Conservation (phyloP, 768 basidiomycete species). For the Mycena olivaceomarginata region DNA sequence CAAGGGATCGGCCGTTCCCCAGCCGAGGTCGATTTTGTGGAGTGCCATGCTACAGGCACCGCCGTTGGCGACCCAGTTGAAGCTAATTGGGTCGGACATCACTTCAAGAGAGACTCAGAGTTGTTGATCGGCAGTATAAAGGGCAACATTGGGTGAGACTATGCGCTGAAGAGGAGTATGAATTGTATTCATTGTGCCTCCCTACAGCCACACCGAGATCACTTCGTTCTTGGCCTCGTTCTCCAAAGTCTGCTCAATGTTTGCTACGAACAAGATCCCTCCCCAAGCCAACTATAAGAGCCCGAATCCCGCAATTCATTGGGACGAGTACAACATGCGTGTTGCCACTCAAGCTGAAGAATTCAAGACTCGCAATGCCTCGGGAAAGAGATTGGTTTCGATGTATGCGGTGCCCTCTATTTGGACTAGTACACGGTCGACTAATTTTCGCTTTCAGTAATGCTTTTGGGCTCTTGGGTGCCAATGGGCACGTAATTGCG, state of each 20-base stretch:
- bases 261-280: conserved; percentile 50
- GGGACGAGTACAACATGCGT: conserved; percentile 50
- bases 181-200: background rate
- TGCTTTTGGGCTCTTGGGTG: conserved; percentile 64
- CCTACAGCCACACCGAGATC: conserved; percentile 55
- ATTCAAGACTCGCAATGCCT: conserved; percentile 7
- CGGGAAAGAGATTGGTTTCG: conserved; percentile 7
- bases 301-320: conserved; percentile 56
- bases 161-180: too few relatives aligned
- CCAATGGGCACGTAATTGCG: conserved; percentile 63
- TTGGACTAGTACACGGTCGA: conserved; percentile 20
- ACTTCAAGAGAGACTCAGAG: conserved; percentile 55
- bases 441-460: conserved; percentile 9
- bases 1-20: conserved; percentile 54
- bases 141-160: conserved; percentile 64
- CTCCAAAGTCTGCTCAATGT: conserved; percentile 56
- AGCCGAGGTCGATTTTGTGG: conserved; percentile 67
- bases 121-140: conserved; percentile 66
- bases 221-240: conserved; percentile 59
- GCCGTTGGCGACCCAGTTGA: conserved; percentile 70
- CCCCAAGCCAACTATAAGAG: conserved; percentile 47
- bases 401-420: background rate
- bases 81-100: conserved; percentile 67
- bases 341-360: background rate
- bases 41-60: conserved; percentile 73